Evolutionary conservation across 2,329 filamentous ascomycete species (phyloP).

Genomic region (Talaromyces sp.): DNA sequence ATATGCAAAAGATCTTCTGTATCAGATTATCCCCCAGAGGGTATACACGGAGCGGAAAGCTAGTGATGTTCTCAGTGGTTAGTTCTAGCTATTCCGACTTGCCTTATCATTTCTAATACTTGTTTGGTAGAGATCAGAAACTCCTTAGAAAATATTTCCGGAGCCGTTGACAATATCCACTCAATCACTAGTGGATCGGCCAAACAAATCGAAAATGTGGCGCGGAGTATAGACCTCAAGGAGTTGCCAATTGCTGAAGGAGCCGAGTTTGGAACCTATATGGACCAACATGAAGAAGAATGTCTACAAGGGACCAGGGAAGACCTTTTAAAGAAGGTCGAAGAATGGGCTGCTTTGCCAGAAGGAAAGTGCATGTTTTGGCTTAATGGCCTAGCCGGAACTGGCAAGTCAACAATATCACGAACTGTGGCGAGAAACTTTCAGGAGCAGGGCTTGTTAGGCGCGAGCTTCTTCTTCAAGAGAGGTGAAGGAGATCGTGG

Average conservation of each 20-base stretch:
- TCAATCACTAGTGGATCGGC: not conserved
- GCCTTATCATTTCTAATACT: not conserved
- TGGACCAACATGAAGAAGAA: constrained; percentile 15
- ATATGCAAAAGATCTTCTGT: not conserved
- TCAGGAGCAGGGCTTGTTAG: not conserved
- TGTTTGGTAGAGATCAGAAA: not conserved
- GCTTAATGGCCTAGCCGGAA: constrained; percentile 27
- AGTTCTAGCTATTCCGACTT: not conserved
- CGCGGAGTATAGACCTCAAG: not conserved
- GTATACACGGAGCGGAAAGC: not conserved
- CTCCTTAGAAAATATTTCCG: not conserved
- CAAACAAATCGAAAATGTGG: not conserved
- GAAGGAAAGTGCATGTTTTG: constrained; percentile 28
- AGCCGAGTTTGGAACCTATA: not conserved
- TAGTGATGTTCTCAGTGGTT: not conserved
- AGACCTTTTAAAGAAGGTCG: constrained; percentile 27
- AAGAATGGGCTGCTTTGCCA: constrained; percentile 24
- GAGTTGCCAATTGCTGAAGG: not conserved
- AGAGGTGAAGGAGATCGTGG: constrained; percentile 41
- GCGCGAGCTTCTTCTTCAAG: constrained; percentile 19
- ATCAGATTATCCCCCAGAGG: not conserved
- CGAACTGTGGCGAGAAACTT: not conserved
- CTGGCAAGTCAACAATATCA: constrained; percentile 14
- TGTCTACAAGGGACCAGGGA: constrained; percentile 20
- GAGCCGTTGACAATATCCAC: not conserved